phyloP scores from a whole-genome alignment of 768 basidiomycete species.

The Podaxis pistillaris region DNA sequence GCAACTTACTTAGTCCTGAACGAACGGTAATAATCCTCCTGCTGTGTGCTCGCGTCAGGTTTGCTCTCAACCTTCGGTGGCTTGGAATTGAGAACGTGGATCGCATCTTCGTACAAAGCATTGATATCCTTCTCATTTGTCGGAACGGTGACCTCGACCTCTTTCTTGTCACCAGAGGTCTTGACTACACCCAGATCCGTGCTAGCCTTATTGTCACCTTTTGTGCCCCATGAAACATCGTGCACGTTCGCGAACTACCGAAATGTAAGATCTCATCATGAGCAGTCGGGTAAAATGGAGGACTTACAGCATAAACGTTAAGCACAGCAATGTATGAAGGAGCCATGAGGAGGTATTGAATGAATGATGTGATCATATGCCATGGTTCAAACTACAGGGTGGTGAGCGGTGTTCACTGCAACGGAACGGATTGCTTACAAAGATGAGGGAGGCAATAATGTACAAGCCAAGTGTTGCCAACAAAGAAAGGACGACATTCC shows the following conservation, averaged over 20 bases:
- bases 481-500: constrained; percentile 84
- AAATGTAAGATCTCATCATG: not conserved
- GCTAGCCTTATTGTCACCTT: constrained; percentile 85
- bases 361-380: constrained; percentile 96
- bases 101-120: constrained; percentile 87
- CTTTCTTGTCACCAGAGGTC: constrained; percentile 63
- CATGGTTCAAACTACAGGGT: constrained; percentile 84
- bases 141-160: constrained; percentile 85
- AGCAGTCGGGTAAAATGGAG: not conserved
- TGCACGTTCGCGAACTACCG: constrained; percentile 83
- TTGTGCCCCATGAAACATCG: constrained; percentile 95
- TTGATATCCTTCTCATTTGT: constrained; percentile 88
- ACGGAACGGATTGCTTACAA: constrained; percentile 52
- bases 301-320: constrained; percentile 79
- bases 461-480: constrained; percentile 90
- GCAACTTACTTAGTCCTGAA: constrained; percentile 84
- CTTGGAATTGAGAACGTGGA: constrained; percentile 76
- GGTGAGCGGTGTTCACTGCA: not conserved
- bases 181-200: constrained; percentile 86
- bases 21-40: constrained; percentile 85
- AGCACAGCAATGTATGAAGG: constrained; percentile 93
- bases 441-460: constrained; percentile 75
- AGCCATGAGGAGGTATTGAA: constrained; percentile 90
- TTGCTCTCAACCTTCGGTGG: constrained; percentile 69
- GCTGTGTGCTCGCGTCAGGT: constrained; percentile 56